Evolutionary conservation across 768 basidiomycete species (phyloP).

Genomic region (Hortiboletus campestris): DNA sequence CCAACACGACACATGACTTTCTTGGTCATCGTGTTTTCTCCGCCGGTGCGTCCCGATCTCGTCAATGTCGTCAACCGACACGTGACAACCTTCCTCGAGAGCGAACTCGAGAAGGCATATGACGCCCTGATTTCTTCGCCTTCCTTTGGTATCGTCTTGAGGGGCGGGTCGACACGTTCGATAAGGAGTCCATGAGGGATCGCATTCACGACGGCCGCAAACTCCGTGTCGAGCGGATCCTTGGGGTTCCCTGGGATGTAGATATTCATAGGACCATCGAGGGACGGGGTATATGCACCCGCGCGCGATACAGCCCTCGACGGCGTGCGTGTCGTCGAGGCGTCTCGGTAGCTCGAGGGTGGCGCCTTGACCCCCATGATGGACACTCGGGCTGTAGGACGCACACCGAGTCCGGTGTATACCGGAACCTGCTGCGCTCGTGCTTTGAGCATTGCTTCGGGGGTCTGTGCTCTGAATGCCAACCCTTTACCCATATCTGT

Average conservation of each 20-base stretch:
- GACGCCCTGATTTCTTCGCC: slow-evolving; percentile 82
- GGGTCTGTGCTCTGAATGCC: slow-evolving; percentile 61
- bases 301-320: slow-evolving; percentile 66
- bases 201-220: slow-evolving; percentile 71
- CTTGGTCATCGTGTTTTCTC: slow-evolving; percentile 50
- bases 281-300: slow-evolving; percentile 60
- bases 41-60: slow-evolving; percentile 48
- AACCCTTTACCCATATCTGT: slow-evolving; percentile 34
- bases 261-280: slow-evolving; percentile 53
- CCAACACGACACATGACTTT: slow-evolving; percentile 93
- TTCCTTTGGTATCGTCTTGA: slow-evolving; percentile 61
- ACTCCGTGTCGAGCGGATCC: slow-evolving; percentile 82
- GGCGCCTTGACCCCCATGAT: slow-evolving; percentile 46
- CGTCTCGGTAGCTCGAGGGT: slow-evolving; percentile 76
- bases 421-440: slow-evolving; percentile 58
- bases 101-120: slow-evolving; percentile 74
- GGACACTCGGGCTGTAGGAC: slow-evolving; percentile 41
- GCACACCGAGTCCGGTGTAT: slow-evolving; percentile 42
- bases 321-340: slow-evolving; percentile 49
- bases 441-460: slow-evolving; percentile 61
- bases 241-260: slow-evolving; percentile 64
- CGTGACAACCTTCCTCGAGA: slow-evolving; percentile 72
- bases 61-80: slow-evolving; percentile 79
- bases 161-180: slow-evolving; percentile 77
- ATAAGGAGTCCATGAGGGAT: slow-evolving; percentile 75